Base-by-base conservation (phyloP, 805 yeast genomes). In the Saturnispora hagleri region DNA sequence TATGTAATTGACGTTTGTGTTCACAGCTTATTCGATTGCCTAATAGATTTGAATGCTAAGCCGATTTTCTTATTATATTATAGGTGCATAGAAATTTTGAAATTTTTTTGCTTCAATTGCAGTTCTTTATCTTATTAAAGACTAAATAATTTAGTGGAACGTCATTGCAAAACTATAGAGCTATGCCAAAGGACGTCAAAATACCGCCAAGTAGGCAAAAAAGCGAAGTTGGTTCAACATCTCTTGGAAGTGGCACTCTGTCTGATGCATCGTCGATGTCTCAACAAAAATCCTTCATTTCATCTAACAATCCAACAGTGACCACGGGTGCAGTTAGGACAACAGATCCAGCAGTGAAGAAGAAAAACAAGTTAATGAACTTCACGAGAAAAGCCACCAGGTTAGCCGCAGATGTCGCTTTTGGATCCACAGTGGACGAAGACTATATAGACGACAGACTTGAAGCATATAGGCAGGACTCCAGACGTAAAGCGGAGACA, bases 321-420 rank as follows among this genome's bases (percentile, higher is more conserved):
- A 38, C 15, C 3, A 38, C 15, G n/a, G 24, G 42, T 18, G 22
- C 15, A 20, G 27, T 10, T 1, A 47, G 45, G n/a, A 15, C 27
- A 13, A 18, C 28, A 24, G 44, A 41, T 9, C 4, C 35, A 27
- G 31, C 15, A 27, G 15, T 31, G 18, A 50, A 36, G 28, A 33
- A 49, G 22, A 38, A 33, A 3, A 50, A 28, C 10, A 52, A 58
- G 17, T 40, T 65, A 5, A 38, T 55, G 35, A 61, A 51, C 34
- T 53, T 65, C 22, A 60, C 65, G 7, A 60, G 58, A 35, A 64
- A 54, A 50, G 70, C 69, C 1, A 57, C 65, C 2, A 53, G 57
- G 35, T 24, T 66, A 4, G 69, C 66, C 1, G 66, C 66, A 9
- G 69, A 66, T 47, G 51, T 66, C 8, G 69, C 69, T 1, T 63